Percentiles rank a stretch among this genome's conserved stretches.
phyloP scores from a whole-genome alignment of 192 early-diverging fungal genomes.

The Coemansia sp. region DNA sequence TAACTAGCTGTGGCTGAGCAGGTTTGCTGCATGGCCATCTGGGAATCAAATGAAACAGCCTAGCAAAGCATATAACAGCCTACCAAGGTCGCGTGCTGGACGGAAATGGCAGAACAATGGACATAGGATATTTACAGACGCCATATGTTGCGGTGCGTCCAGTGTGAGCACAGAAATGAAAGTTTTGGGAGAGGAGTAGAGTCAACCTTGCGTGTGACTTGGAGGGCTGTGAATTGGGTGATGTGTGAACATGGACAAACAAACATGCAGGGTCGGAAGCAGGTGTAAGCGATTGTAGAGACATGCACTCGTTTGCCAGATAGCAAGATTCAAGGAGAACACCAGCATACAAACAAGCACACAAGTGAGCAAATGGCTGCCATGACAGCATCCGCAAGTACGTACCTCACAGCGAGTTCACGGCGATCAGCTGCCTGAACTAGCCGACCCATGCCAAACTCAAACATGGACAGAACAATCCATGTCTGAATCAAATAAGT shows the following conservation, averaged over 20 bases:
- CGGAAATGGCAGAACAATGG: neutral
- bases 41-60: neutral
- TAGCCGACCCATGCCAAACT: constrained; percentile 51
- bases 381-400: neutral
- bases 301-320: too few relatives aligned
- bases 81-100: neutral
- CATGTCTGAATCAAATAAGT: constrained; percentile 55
- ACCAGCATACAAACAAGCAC: too few relatives aligned
- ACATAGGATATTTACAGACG: neutral
- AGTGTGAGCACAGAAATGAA: neutral
- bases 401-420: constrained; percentile 51
- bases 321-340: too few relatives aligned
- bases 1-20: neutral
- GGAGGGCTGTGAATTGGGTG: neutral
- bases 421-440: constrained; percentile 52
- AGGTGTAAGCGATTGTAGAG: neutral
- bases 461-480: constrained; percentile 53
- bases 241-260: neutral
- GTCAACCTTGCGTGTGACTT: neutral
- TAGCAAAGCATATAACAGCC: neutral
- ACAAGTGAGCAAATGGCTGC: neutral
- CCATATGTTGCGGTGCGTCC: neutral
- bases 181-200: neutral
- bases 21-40: neutral
- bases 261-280: neutral